Evolutionary conservation across 2,329 filamentous ascomycete species (phyloP), one percentile per base, ranked within the genome.

Genomic region (Xylaria arbuscula): DNA sequence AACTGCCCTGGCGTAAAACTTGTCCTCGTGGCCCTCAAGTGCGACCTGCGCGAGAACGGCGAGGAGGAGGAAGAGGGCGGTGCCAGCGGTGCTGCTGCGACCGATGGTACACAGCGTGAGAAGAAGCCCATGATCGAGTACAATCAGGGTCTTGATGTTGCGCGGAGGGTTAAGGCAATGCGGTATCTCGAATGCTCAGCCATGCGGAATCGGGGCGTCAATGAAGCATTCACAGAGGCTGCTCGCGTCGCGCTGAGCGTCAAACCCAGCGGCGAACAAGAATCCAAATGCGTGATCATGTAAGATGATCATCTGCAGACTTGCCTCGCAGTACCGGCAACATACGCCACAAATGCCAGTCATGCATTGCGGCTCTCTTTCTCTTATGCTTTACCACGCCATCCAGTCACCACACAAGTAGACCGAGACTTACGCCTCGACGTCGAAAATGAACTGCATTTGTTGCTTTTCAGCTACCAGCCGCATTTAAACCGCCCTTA

Each of bases 131-230:
- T 91, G 83, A 97, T 98, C 79, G 91, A 91, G 77, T 98, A 98
- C 82, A 92, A 97, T 77, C 90, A 97, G 78, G 95, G 95, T 2
- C 86, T 98, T 60, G 93, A 95, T 72, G 94, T 97, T 50, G 95
- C 95, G 47, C 90, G 95, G 78, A 90, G 92, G 80, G 97, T 98
- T 82, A 92, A 94, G 75, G 96, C 96, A 7, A 87, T 97, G 78
- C 90, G 97, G 78, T 99, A 99, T 80, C 88, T 99, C 64, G 96
- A 99, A 86, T 99, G 96, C 85, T 98, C 96, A 45, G 96, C 96
- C 66, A 98, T 98, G 90, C 92, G 94, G 83, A 99, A 99, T 82
- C 89, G 96, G 59, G 96, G 96, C 69, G 97, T 99, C 78, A 98
- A 98, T 81, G 96, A 99, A 82, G 96, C 96, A 51, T 99, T 99